phyloP scores from a whole-genome alignment of 129 eudicot genomes.

The Cynara cardunculus region DNA sequence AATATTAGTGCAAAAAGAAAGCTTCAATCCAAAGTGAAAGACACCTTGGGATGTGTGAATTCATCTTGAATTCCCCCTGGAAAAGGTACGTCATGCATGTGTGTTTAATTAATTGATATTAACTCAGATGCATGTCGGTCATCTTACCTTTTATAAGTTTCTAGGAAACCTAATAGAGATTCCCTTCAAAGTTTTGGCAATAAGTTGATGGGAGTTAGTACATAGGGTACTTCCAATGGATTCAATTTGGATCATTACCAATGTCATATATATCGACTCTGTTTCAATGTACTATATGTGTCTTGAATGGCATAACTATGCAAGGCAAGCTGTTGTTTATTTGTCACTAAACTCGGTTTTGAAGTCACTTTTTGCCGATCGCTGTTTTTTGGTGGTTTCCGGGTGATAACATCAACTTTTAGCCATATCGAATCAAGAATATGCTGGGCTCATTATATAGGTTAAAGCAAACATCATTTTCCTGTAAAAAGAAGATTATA shows the following conservation, averaged over 20 bases:
- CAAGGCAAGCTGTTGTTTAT: neutral
- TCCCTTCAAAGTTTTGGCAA: constrained; percentile 23
- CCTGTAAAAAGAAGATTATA: neutral
- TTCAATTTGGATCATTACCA: neutral
- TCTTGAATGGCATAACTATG: neutral
- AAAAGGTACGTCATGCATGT: constrained; percentile 10
- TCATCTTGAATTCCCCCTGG: constrained; percentile 14
- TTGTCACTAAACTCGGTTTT: neutral
- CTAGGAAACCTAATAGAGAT: constrained; percentile 18
- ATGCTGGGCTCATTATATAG: neutral
- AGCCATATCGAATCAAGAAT: neutral
- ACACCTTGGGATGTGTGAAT: constrained; percentile 17
- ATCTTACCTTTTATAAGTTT: constrained; percentile 15
- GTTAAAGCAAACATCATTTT: neutral
- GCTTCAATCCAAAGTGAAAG: neutral
- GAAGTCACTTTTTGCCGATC: neutral
- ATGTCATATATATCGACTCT: neutral
- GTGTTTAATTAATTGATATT: constrained; percentile 7
- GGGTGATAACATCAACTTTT: neutral
- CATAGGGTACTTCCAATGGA: constrained; percentile 1
- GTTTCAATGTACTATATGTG: neutral
- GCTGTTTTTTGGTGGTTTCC: neutral
- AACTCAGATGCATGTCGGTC: constrained; percentile 23
- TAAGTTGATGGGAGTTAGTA: constrained; percentile 23
- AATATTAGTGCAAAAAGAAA: neutral